These are phyloP conservation scores for Boletellus emodensis DNA, from an alignment of 768 basidiomycete genomes.

Conservation along the genomic window DNA sequence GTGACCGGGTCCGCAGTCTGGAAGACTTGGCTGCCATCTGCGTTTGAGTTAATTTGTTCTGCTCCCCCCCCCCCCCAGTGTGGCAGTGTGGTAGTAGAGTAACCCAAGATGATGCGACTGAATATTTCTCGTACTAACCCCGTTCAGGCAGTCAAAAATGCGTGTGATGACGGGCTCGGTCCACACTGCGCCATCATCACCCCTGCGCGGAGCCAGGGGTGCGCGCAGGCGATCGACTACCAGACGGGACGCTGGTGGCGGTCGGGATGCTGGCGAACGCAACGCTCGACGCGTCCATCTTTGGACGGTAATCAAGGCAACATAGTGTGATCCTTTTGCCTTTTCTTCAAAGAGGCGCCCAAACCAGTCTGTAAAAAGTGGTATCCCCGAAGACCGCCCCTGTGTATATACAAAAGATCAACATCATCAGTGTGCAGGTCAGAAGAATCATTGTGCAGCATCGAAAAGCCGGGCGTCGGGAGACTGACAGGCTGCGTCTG, in stretches of 20 bases:
- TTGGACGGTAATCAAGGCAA: slow-evolving; percentile 63
- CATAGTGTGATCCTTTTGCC: too few relatives aligned
- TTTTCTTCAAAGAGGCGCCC: too few relatives aligned
- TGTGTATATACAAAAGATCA: slow-evolving; percentile 53
- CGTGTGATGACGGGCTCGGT: slow-evolving; percentile 57
- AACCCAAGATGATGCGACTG: too few relatives aligned
- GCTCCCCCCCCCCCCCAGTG: too few relatives aligned
- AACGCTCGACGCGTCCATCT: slow-evolving; percentile 56
- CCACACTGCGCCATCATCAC: slow-evolving; percentile 69
- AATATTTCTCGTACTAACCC: slow-evolving; percentile 23
- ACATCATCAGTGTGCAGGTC: slow-evolving; percentile 84
- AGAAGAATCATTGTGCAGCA: slow-evolving; percentile 99
- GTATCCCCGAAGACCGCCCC: too few relatives aligned
- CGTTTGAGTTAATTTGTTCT: too few relatives aligned
- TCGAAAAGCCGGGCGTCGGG: slow-evolving; percentile 98
- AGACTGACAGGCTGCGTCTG: slow-evolving; percentile 80
- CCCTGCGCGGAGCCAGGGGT: slow-evolving; percentile 42
- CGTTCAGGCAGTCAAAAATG: slow-evolving; percentile 57
- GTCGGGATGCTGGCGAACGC: slow-evolving; percentile 71
- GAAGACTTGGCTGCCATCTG: too few relatives aligned
- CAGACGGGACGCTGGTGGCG: slow-evolving; percentile 71
- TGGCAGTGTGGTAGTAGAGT: too few relatives aligned
- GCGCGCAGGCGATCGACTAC: slow-evolving; percentile 61
- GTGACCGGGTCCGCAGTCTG: too few relatives aligned
- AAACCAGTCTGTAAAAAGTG: too few relatives aligned